phyloP scores from a whole-genome alignment of 148 eudicot genomes.

The Silene conica region DNA sequence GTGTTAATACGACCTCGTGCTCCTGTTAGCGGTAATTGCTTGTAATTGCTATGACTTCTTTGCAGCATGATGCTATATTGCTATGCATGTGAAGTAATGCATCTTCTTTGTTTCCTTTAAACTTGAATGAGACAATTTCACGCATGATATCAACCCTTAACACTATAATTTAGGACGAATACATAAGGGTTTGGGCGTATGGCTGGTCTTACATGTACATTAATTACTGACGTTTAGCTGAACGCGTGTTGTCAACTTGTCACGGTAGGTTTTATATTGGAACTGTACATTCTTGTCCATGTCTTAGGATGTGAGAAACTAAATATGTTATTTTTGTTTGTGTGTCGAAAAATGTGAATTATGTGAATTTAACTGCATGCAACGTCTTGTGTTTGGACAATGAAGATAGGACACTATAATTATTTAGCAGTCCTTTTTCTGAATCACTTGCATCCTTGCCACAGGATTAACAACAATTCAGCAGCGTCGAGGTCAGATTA shows the following conservation, averaged over 20 bases:
- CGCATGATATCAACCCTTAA: too few species aligned
- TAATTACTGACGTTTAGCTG: neutral
- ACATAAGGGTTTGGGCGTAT: too few species aligned
- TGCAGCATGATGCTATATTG: constrained; percentile 8
- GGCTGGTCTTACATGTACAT: too few species aligned
- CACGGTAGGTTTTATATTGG: neutral
- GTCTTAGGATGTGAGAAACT: neutral
- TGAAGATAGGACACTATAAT: neutral
- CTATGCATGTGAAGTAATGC: neutral
- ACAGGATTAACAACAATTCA: constrained; percentile 84
- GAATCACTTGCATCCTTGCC: constrained; percentile 19
- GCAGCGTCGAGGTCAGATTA: constrained; percentile 70
- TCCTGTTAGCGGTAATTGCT: constrained; percentile 68
- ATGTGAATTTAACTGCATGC: neutral
- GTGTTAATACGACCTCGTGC: constrained; percentile 91
- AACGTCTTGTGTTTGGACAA: neutral
- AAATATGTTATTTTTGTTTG: neutral
- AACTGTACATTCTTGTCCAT: neutral
- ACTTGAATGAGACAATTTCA: too few species aligned
- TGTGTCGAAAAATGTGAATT: neutral
- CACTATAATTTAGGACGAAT: too few species aligned
- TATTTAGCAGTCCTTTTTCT: constrained; percentile 6
- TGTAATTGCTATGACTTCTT: neutral
- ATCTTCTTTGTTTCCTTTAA: too few species aligned
- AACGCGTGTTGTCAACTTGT: neutral